These are phyloP conservation scores for Lentinula sp. DNA, from an alignment of 768 basidiomycete species.

Conservation along the genomic window DNA sequence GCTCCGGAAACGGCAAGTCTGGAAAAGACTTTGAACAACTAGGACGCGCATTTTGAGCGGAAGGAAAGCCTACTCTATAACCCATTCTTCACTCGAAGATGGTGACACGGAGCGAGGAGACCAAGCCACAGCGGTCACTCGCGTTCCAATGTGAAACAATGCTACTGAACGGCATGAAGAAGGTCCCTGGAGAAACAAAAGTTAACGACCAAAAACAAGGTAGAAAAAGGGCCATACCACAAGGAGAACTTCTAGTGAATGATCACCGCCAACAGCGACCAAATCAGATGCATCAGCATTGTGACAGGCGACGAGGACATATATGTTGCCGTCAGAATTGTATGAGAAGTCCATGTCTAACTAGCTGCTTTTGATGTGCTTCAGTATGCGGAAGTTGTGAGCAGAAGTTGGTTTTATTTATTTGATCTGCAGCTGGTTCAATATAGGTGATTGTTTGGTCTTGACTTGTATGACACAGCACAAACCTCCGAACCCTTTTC, in stretches of 20 bases:
- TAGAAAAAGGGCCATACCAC: conserved; percentile 34
- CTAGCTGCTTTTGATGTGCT: too few relatives aligned
- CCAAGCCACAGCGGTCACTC: conserved; percentile 74
- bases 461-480: neutral
- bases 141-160: conserved; percentile 66
- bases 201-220: conserved; percentile 8
- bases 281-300: conserved; percentile 63
- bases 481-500: conserved; percentile 54
- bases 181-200: conserved; percentile 26
- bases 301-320: conserved; percentile 57
- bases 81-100: conserved; percentile 57
- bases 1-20: conserved; percentile 66
- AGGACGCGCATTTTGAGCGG: neutral
- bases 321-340: conserved; percentile 54
- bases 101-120: conserved; percentile 68
- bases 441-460: neutral
- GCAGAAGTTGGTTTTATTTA: neutral
- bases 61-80: conserved; percentile 49
- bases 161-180: conserved; percentile 47
- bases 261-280: conserved; percentile 67
- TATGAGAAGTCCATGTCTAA: conserved; percentile 51
- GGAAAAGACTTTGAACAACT: conserved; percentile 4
- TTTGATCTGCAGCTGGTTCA: neutral
- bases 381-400: neutral
- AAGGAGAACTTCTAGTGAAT: conserved; percentile 64